Percentiles rank a stretch among this genome's conserved stretches.
phyloP scores from a whole-genome alignment of 106 monocot genomes.

The Dendrobium chrysotoxum region DNA sequence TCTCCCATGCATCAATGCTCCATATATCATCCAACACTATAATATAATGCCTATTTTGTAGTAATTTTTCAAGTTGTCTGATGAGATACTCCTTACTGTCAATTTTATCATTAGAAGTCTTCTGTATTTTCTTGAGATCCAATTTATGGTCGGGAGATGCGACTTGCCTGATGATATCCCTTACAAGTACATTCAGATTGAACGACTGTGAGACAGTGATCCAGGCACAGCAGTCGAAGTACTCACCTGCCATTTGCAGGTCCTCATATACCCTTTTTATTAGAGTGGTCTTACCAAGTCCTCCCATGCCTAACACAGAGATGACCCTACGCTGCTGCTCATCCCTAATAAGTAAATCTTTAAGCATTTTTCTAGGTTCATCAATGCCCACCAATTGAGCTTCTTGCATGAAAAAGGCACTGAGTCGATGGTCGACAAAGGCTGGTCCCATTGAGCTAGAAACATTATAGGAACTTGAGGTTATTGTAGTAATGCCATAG shows the following conservation, averaged over 20 bases:
- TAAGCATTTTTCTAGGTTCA: no score
- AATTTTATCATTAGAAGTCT: neutral
- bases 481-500: no score
- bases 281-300: neutral
- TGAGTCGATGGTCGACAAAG: neutral
- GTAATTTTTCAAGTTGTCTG: conserved; percentile 5
- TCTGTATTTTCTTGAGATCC: conserved; percentile 8
- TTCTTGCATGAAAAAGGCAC: neutral
- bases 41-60: conserved; percentile 9
- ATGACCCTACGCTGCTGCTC: no score
- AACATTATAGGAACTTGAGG: no score
- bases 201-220: conserved; percentile 21
- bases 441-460: no score
- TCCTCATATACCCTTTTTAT: conserved; percentile 13
- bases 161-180: neutral
- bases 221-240: conserved; percentile 25
- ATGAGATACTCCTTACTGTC: conserved; percentile 14
- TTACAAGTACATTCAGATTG: neutral
- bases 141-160: conserved; percentile 14
- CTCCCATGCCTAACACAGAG: conserved; percentile 6
- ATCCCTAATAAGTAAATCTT: no score
- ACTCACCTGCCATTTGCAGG: conserved; percentile 1
- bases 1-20: no score
- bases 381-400: conserved; percentile 5
- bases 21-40: no score